These are phyloP conservation scores for Phyllosticta paracitricarpa DNA, from an alignment of 2,329 filamentous ascomycete species.

Conservation along the genomic window DNA sequence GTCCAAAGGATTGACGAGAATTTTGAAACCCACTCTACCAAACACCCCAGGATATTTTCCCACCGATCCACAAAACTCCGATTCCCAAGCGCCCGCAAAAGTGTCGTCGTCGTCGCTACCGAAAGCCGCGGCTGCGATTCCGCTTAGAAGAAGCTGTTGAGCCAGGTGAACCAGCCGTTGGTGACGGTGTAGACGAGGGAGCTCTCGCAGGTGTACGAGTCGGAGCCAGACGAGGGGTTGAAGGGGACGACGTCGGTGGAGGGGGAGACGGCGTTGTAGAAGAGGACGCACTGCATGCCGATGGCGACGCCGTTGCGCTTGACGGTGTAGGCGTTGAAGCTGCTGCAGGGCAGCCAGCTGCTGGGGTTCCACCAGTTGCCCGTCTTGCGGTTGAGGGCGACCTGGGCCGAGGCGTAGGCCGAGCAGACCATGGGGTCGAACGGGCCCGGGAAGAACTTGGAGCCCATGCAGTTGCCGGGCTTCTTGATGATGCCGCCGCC, in stretches of 20 bases:
- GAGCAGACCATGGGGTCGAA: slow-evolving; percentile 24
- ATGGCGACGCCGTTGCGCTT: slow-evolving; percentile 15
- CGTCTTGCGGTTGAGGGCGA: not conserved
- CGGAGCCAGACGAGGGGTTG: not conserved
- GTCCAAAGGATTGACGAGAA: not conserved
- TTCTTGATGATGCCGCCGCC: slow-evolving; percentile 21
- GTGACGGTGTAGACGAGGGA: slow-evolving; percentile 4
- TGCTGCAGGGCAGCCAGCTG: slow-evolving; percentile 19
- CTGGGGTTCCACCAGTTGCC: not conserved
- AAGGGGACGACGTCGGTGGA: not conserved
- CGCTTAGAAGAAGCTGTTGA: not conserved
- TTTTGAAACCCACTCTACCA: not conserved
- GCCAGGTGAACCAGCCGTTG: not conserved
- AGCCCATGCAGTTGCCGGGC: slow-evolving; percentile 20
- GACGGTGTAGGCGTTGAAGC: slow-evolving; percentile 26
- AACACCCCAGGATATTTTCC: not conserved
- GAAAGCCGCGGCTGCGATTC: not conserved
- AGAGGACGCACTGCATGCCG: slow-evolving; percentile 20
- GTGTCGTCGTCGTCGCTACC: not conserved
- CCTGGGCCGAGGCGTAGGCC: slow-evolving; percentile 15
- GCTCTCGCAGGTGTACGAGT: not conserved
- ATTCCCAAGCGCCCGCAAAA: not conserved
- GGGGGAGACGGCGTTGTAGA: not conserved
- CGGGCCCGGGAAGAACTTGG: slow-evolving; percentile 19
- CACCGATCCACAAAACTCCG: not conserved